Conservation (phyloP, 2,329 filamentous ascomycete genomes). For the Septoria petroselini region DNA sequence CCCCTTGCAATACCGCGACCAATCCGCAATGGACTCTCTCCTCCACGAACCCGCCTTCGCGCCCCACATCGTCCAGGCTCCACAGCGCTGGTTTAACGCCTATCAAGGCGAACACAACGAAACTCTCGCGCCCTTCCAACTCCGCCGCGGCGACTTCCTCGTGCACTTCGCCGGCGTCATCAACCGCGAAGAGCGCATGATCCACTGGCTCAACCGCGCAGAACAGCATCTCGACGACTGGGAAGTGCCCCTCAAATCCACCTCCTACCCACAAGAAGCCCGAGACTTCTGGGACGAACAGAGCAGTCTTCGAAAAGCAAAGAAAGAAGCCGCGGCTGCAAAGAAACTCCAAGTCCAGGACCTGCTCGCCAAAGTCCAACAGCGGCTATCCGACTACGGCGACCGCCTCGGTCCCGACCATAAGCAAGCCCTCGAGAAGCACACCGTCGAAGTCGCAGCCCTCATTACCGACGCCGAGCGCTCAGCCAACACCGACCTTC, state of each 20-base stretch:
- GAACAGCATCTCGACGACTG: slow-evolving; percentile 41
- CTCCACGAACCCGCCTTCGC: slow-evolving; percentile 38
- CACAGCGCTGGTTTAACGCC: slow-evolving; percentile 47
- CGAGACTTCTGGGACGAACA: slow-evolving; percentile 40
- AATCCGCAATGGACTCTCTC: slow-evolving; percentile 43
- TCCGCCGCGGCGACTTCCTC: slow-evolving; percentile 43
- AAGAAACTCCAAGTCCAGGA: slow-evolving; percentile 28
- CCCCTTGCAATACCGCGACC: slow-evolving; percentile 41
- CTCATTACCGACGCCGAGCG: slow-evolving; percentile 26
- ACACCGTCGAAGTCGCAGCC: slow-evolving; percentile 30
- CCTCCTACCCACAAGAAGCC: slow-evolving; percentile 39
- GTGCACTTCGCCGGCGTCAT: slow-evolving; percentile 45
- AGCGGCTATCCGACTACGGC: slow-evolving; percentile 31
- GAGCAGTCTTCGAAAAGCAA: slow-evolving; percentile 27
- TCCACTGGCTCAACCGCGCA: slow-evolving; percentile 40
- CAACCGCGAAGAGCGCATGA: slow-evolving; percentile 38
- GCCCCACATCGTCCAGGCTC: slow-evolving; percentile 37
- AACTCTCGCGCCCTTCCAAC: slow-evolving; percentile 38
- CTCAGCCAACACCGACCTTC: slow-evolving; percentile 23
- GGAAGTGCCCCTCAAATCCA: slow-evolving; percentile 41
- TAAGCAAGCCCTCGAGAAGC: slow-evolving; percentile 31
- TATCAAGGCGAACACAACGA: slow-evolving; percentile 43
- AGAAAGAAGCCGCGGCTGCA: slow-evolving; percentile 25
- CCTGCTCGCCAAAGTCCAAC: slow-evolving; percentile 28
- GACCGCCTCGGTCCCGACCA: slow-evolving; percentile 31